A percentile compares a stretch with the other conserved stretches of the same genome.
Conservation (phyloP, 2,329 filamentous ascomycete genomes). For the Neonectria ditissima region DNA sequence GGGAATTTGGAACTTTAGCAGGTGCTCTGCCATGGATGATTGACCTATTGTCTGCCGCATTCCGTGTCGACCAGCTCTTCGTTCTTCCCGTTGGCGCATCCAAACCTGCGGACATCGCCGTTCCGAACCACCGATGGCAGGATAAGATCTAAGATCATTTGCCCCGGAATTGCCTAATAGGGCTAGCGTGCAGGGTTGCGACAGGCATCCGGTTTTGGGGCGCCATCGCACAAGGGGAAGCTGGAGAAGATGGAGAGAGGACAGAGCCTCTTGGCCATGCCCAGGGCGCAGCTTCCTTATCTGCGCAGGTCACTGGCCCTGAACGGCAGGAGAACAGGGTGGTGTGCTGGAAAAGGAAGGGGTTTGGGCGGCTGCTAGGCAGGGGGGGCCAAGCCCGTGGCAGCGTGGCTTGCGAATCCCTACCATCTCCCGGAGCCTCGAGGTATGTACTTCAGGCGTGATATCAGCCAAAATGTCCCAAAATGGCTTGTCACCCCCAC, state of each 20-base stretch:
- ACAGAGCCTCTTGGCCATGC: slow-evolving; percentile 41
- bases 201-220: slow-evolving; percentile 39
- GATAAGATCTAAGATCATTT: slow-evolving; percentile 51
- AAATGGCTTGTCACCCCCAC: slow-evolving; percentile 40
- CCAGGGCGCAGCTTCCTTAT: slow-evolving; percentile 40
- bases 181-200: slow-evolving; percentile 38
- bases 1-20: background rate
- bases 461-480: slow-evolving; percentile 35
- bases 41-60: slow-evolving; percentile 34
- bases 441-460: slow-evolving; percentile 28
- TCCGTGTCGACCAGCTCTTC: slow-evolving; percentile 23
- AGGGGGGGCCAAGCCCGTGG: slow-evolving; percentile 14
- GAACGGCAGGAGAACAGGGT: slow-evolving; percentile 27
- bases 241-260: slow-evolving; percentile 39
- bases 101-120: slow-evolving; percentile 44
- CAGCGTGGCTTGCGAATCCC: slow-evolving; percentile 33
- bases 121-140: slow-evolving; percentile 48
- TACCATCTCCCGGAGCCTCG: slow-evolving; percentile 29
- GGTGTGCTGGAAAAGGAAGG: slow-evolving; percentile 35
- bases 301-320: slow-evolving; percentile 35
- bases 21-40: slow-evolving; percentile 8
- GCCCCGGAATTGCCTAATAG: slow-evolving; percentile 48
- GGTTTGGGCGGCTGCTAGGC: slow-evolving; percentile 26
- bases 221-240: slow-evolving; percentile 47
- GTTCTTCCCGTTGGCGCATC: slow-evolving; percentile 22